Evolutionary conservation across 345 rosid species (phyloP).

Genomic region (Carallia brachiata): DNA sequence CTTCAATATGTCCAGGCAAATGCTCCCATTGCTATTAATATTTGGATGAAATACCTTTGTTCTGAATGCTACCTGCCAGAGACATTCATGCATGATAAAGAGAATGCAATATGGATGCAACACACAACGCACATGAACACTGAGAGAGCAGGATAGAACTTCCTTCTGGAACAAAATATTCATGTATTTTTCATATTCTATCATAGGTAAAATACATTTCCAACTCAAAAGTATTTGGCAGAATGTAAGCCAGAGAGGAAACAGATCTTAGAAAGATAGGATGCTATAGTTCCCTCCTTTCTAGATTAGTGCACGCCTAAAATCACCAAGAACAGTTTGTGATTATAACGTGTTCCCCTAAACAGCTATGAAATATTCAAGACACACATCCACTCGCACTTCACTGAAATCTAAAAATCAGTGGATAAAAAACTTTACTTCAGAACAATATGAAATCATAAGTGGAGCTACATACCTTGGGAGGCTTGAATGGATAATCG

Average conservation of each 20-base stretch:
- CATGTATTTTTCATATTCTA: too few species aligned
- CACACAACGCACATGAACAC: too few species aligned
- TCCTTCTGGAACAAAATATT: too few species aligned
- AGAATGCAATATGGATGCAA: too few species aligned
- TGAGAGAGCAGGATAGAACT: too few species aligned
- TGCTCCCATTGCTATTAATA: slow-evolving; percentile 95
- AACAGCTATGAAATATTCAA: background rate
- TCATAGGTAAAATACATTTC: background rate
- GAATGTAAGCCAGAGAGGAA: background rate
- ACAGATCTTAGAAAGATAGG: too few species aligned
- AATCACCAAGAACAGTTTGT: too few species aligned
- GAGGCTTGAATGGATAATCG: slow-evolving; percentile 37
- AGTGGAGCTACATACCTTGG: slow-evolving; percentile 17
- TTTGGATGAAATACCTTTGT: slow-evolving; percentile 95
- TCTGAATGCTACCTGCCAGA: slow-evolving; percentile 77
- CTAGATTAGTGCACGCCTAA: too few species aligned
- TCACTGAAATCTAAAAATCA: background rate
- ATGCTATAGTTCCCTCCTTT: too few species aligned
- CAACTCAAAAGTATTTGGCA: background rate
- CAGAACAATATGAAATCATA: background rate
- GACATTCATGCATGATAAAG: background rate
- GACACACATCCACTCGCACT: background rate
- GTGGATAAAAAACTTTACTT: background rate
- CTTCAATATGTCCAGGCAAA: slow-evolving; percentile 95
- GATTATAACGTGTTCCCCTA: too few species aligned